These are phyloP conservation scores for Pleurotus eryngii DNA, from an alignment of 768 basidiomycete genomes.

Conservation along the genomic window DNA sequence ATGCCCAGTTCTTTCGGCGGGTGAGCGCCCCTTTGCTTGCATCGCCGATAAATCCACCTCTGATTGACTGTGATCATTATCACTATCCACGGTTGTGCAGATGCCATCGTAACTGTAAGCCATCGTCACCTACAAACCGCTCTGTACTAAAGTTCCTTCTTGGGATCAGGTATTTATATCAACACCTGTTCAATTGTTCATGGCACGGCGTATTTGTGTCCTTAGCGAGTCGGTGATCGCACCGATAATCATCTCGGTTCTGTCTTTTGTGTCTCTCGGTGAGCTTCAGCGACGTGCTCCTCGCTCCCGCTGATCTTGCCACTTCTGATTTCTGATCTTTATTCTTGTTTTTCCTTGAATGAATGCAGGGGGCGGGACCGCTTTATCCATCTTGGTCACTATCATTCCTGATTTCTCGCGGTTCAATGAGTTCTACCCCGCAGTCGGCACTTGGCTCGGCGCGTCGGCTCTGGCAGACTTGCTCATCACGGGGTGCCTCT, in stretches of 20 bases:
- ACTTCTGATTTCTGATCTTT: neutral
- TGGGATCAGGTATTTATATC: constrained; percentile 6
- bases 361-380: neutral
- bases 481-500: constrained; percentile 6
- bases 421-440: neutral
- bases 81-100: neutral
- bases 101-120: constrained; percentile 6
- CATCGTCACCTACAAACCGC: too few relatives aligned
- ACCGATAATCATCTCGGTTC: neutral
- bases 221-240: neutral
- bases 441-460: constrained; percentile 4
- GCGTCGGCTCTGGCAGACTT: constrained; percentile 6
- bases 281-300: neutral
- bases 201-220: constrained; percentile 6
- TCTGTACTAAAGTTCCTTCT: neutral
- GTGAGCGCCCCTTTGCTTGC: too few relatives aligned
- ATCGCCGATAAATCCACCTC: too few relatives aligned
- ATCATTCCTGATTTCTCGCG: neutral
- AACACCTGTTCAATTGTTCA: constrained; percentile 8
- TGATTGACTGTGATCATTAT: too few relatives aligned
- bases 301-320: too few relatives aligned
- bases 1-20: too few relatives aligned
- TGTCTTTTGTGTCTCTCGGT: constrained; percentile 6
- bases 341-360: neutral
- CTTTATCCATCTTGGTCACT: neutral